Base-by-base conservation (phyloP, 2,329 filamentous ascomycete species). In the Fusarium xyrophilum region DNA sequence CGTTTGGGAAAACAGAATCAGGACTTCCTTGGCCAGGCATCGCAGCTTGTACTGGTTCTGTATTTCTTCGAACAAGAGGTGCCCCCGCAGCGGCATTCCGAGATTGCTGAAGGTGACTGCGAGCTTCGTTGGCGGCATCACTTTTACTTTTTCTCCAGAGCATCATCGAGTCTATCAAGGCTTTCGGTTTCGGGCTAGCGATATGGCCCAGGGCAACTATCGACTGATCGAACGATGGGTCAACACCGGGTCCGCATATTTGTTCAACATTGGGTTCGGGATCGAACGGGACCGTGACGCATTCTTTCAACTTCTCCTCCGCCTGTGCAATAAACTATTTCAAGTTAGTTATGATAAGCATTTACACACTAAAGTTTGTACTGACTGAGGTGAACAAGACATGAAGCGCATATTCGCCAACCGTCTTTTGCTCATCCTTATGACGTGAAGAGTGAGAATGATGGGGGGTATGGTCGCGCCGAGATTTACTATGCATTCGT, bases 381-480 rank as follows among this genome's bases (percentile, higher is more conserved):
- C 87, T 79, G 78, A 93, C 90, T 65, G 94, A 93, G 70, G 96
- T 98, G 80, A 98, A 97, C 43, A 99, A 83, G 73, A 98, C 95
- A 79, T 98, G 95, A 64, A 99, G 83, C 23, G 96, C 96, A 86
- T 97, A 98, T 82, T 99, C 96, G 57, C 93, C 94, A n/a, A 97
- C 94, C 0, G 94, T 97, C 79, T 95, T 97, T 69, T 91, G 88
- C 68, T 97, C 93, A 55, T 91, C 88, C 71, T 88, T 87, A 72
- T 89, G 88, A 57, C 88, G 86, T 52, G 90, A 90, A 36, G 92
- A 95, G 74, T 93, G 89, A 19, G 92, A 92, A 71, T 89, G 90
- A 75, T 94, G 89, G 75, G 91, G 90, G 10, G 85, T 82, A 76
- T 93, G 90, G 66, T 93, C 91, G 74, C 90, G 87, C 69, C 90